Conservation (phyloP, 2,329 filamentous ascomycete species). For the Scedosporium minutisporum region DNA sequence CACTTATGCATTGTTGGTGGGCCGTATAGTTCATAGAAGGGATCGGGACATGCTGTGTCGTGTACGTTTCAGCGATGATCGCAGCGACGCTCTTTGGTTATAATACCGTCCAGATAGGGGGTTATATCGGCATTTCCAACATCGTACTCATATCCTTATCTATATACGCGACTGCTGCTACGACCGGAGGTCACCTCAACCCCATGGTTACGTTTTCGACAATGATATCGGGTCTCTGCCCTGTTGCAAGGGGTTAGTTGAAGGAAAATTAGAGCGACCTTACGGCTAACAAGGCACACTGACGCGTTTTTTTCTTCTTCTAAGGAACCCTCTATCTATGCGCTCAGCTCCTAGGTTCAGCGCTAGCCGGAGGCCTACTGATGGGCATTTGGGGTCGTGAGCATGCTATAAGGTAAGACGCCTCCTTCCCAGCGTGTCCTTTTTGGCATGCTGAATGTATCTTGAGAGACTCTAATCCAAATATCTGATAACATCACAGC, state of each 20-base stretch:
- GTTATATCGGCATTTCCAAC: constrained; percentile 28
- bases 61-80: constrained; percentile 22
- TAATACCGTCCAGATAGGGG: constrained; percentile 15
- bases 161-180: constrained; percentile 37
- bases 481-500: not conserved
- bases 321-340: constrained; percentile 32
- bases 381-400: constrained; percentile 22
- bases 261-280: not conserved
- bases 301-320: not conserved
- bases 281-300: not conserved
- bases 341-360: constrained; percentile 33
- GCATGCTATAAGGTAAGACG: constrained; percentile 18
- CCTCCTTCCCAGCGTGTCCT: not conserved
- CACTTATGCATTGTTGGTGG: no score
- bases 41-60: not conserved
- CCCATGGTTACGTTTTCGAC: constrained; percentile 43
- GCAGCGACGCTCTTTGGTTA: constrained; percentile 19
- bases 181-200: constrained; percentile 42
- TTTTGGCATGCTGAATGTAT: not conserved
- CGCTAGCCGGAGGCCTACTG: constrained; percentile 32
- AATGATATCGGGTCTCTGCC: constrained; percentile 38
- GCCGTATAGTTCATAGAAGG: no score
- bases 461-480: not conserved
- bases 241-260: constrained; percentile 29
- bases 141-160: constrained; percentile 32